Evolutionary conservation across 148 eudicot species (phyloP).

Genomic region (Selenicereus undatus): DNA sequence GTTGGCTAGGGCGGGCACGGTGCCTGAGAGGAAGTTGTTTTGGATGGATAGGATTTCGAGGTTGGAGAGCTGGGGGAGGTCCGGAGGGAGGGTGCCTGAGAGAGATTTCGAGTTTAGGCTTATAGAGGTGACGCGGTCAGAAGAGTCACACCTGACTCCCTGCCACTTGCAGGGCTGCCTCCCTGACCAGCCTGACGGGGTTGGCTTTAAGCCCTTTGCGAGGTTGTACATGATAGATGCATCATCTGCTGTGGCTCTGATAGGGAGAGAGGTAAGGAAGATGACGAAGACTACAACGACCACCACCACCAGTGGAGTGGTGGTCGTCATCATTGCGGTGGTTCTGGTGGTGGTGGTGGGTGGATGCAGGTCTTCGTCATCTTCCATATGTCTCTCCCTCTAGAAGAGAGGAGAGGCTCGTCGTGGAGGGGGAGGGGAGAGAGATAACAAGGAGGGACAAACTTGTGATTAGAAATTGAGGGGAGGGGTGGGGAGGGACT

Average conservation of each 20-base stretch:
- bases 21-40: constrained; percentile 49
- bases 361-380: constrained; percentile 6
- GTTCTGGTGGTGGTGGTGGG: constrained; percentile 20
- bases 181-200: constrained; percentile 52
- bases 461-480: no score
- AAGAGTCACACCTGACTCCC: constrained; percentile 42
- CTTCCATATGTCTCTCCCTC: neutral
- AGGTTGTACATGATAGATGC: constrained; percentile 40
- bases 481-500: neutral
- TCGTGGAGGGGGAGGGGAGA: neutral
- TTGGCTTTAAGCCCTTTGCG: constrained; percentile 28
- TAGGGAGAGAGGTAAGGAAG: neutral
- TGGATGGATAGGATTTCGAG: constrained; percentile 52
- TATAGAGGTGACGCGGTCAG: constrained; percentile 37
- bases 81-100: constrained; percentile 47
- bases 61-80: constrained; percentile 34
- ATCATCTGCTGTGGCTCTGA: constrained; percentile 31
- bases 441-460: neutral
- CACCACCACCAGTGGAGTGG: neutral
- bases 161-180: constrained; percentile 49
- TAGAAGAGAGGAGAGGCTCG: neutral
- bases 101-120: constrained; percentile 32
- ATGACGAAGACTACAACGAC: constrained; percentile 18
- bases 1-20: constrained; percentile 48
- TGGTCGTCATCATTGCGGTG: neutral